phyloP scores from a whole-genome alignment of 768 basidiomycete genomes.

The Pulveroboletus ravenelii region DNA sequence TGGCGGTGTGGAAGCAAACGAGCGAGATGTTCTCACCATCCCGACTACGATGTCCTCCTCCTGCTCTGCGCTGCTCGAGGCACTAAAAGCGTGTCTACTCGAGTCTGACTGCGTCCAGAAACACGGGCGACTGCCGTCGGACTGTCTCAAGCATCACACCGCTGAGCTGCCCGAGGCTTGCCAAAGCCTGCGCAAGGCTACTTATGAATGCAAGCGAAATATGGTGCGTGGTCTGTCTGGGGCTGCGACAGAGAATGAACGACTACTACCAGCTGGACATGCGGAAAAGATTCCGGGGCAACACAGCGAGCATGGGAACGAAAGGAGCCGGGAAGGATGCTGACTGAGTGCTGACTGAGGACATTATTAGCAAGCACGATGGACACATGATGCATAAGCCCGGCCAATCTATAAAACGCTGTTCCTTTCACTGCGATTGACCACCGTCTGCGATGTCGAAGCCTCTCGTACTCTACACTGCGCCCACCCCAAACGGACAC shows the following conservation, averaged over 20 bases:
- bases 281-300: constrained; percentile 78
- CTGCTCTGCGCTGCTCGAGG: constrained; percentile 69
- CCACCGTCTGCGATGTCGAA: constrained; percentile 18
- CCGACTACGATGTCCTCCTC: constrained; percentile 61
- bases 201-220: constrained; percentile 87
- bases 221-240: constrained; percentile 50
- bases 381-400: constrained; percentile 8
- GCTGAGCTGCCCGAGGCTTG: constrained; percentile 80
- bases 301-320: constrained; percentile 49
- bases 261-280: constrained; percentile 59
- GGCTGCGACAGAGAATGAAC: background rate
- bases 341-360: constrained; percentile 5
- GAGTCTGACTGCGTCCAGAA: constrained; percentile 85
- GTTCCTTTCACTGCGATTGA: background rate
- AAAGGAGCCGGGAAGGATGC: background rate
- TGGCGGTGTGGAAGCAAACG: constrained; percentile 10
- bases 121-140: constrained; percentile 73
- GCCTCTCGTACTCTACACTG: constrained; percentile 32
- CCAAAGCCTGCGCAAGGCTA: constrained; percentile 70
- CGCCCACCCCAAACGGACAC: constrained; percentile 57
- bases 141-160: constrained; percentile 72
- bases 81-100: constrained; percentile 80
- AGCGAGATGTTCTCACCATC: constrained; percentile 1
- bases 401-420: constrained; percentile 9
- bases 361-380: constrained; percentile 22